These are phyloP conservation scores for Gryganskiella cystojenkinii DNA, from an alignment of 192 early-diverging fungal species.

Conservation along the genomic window DNA sequence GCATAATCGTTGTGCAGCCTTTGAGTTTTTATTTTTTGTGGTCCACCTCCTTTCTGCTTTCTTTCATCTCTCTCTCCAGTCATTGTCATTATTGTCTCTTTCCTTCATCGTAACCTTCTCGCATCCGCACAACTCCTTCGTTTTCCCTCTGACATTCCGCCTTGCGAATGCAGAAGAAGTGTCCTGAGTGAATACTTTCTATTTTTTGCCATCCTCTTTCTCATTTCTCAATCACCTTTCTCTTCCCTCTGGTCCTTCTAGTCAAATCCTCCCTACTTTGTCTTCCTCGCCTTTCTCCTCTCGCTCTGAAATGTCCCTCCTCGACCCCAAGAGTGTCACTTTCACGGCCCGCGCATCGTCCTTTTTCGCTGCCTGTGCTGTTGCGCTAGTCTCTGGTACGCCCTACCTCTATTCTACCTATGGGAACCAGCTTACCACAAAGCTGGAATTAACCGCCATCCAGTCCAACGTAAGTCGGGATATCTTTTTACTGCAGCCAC, in stretches of 20 bases:
- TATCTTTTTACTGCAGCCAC: neutral
- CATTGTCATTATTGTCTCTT: neutral
- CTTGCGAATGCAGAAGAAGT: too few species aligned
- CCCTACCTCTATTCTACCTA: slow-evolving; percentile 52
- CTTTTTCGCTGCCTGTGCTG: slow-evolving; percentile 38
- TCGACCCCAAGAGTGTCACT: slow-evolving; percentile 2
- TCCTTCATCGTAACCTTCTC: neutral
- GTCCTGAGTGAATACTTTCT: too few species aligned
- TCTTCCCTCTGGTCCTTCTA: neutral
- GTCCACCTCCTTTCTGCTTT: neutral
- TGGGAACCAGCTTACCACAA: slow-evolving; percentile 45
- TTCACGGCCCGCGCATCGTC: slow-evolving; percentile 20
- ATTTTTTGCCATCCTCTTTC: too few species aligned
- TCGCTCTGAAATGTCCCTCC: too few species aligned
- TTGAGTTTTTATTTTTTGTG: too few species aligned
- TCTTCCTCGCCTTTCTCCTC: neutral
- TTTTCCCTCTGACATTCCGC: too few species aligned
- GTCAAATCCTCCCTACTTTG: neutral
- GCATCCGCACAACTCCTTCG: too few species aligned
- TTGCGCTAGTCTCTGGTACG: slow-evolving; percentile 46
- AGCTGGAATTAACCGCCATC: slow-evolving; percentile 34
- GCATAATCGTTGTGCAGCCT: neutral
- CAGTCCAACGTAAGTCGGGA: slow-evolving; percentile 38
- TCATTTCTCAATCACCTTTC: neutral
- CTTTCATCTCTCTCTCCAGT: neutral